Evolutionary conservation across 768 basidiomycete species (phyloP), one percentile per base, ranked within the genome.

Genomic region (Lactarius tabidus): DNA sequence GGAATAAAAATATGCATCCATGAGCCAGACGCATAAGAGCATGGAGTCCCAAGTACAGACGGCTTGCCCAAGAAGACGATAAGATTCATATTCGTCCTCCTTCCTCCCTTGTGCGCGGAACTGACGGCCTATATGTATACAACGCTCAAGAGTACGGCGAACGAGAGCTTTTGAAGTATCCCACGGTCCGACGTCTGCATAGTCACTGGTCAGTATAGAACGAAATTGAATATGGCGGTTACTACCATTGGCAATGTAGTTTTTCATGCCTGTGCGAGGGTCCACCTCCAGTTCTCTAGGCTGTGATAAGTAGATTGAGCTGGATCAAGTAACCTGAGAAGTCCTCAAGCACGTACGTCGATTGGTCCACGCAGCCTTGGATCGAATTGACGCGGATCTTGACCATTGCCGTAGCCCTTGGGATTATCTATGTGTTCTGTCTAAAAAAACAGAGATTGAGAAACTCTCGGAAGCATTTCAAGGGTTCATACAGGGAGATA

Each of bases 381-480:
- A 71, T 96, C 84, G 70, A 89, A 93, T 71, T 82, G 80, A 48
- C 92, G 80, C 1, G 95, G 84, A 74, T 98, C 93, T 74, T 91
- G 87, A 31, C 88, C 89, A 20, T 86, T 86, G 1, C 89, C 91
- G 70, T 94, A 95, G 15, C 92, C 93, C 74, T 90, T 92, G 2
- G 93, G 93, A 71, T 96, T 96, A 73, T 96, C 93, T 71, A 95
- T 94, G 73, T 96, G 93, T 74, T 94, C 90, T 0, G 82, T 84
- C 86, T 90, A 41, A 33, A 54, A 3, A 38, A 41, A 33, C n/a
- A 9, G 41, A 35, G 26, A 51, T 28, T 52, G 36, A 60, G 45
- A 43, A 33, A 28, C 15, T 29, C 33, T 33, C 3, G 15, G 38
- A 31, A 28, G 23, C 6, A 20, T 29, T 10, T 10, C 38, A 39